A percentile compares a stretch with the other conserved stretches of the same genome.
phyloP scores from a whole-genome alignment of 2,329 filamentous ascomycete species.

The Proliferodiscus dingleyae region DNA sequence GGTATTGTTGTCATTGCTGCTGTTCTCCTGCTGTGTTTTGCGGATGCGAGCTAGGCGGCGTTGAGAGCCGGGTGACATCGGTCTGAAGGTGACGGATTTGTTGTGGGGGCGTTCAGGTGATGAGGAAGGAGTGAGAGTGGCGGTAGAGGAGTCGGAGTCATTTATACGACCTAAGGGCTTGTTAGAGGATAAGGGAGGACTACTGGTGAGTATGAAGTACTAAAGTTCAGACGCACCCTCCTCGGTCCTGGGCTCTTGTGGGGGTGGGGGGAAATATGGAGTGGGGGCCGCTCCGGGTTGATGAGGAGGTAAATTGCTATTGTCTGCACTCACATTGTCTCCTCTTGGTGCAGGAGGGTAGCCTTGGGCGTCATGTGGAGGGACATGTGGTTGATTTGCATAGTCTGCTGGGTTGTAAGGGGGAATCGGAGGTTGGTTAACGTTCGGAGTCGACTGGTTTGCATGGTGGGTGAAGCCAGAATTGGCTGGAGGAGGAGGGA shows the following conservation, averaged over 20 bases:
- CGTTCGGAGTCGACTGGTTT: conserved; percentile 23
- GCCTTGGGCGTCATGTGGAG: conserved; percentile 19
- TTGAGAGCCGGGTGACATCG: no score
- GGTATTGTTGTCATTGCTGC: background rate
- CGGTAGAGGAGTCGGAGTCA: background rate
- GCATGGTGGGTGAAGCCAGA: conserved; percentile 21
- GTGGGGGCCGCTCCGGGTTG: conserved; percentile 9
- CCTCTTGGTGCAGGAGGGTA: conserved; percentile 21
- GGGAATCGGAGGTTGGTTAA: conserved; percentile 23
- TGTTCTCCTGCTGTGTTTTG: background rate
- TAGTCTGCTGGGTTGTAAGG: conserved; percentile 31
- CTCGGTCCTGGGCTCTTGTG: conserved; percentile 23
- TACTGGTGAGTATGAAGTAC: no score
- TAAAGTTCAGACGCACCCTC: conserved; percentile 26
- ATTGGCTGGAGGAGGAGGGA: conserved; percentile 19
- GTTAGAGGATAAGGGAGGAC: no score
- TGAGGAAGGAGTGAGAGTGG: background rate
- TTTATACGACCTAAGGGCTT: conserved; percentile 17
- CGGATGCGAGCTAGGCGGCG: no score
- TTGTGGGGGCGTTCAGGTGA: conserved; percentile 4
- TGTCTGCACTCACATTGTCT: conserved; percentile 32
- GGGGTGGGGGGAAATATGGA: conserved; percentile 27
- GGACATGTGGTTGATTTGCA: conserved; percentile 16
- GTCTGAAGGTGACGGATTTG: no score
- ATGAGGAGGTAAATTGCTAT: conserved; percentile 14